phyloP scores from a whole-genome alignment of 1,284 basidiomycete species.

The Trichosporon faecale region DNA sequence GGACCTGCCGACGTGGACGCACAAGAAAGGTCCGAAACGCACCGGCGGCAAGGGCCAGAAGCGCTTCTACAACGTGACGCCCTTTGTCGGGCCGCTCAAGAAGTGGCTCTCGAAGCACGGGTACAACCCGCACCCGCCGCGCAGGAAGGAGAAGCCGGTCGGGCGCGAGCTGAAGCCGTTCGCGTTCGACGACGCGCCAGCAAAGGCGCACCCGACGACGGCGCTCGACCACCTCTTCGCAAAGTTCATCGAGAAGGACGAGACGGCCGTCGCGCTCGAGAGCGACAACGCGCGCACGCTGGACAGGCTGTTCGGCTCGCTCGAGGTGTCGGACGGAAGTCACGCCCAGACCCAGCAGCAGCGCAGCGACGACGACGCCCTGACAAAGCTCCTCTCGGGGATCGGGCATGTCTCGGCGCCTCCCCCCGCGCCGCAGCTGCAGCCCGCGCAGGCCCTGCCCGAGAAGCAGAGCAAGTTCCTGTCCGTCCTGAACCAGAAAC shows the following conservation, averaged over 20 bases:
- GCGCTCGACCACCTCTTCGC: constrained; percentile 43
- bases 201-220: constrained; percentile 16
- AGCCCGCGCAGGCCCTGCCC: constrained; percentile 2
- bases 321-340: constrained; percentile 22
- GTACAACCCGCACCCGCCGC: constrained; percentile 29
- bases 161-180: constrained; percentile 40
- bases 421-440: not conserved
- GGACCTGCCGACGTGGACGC: constrained; percentile 91
- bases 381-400: constrained; percentile 36
- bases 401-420: constrained; percentile 19
- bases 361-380: constrained; percentile 40
- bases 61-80: constrained; percentile 93
- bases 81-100: constrained; percentile 72
- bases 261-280: constrained; percentile 28
- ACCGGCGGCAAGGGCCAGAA: constrained; percentile 52
- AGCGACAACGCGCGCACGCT: constrained; percentile 36
- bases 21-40: constrained; percentile 60
- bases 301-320: constrained; percentile 34
- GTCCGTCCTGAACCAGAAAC: constrained; percentile 11
- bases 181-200: constrained; percentile 30
- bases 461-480: constrained; percentile 23
- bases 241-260: constrained; percentile 43
- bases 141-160: constrained; percentile 7
- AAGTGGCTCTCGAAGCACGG: constrained; percentile 39
- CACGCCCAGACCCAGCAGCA: constrained; percentile 16